phyloP scores from a whole-genome alignment of 2,329 filamentous ascomycete species.

The Berkeleyomyces basicola region DNA sequence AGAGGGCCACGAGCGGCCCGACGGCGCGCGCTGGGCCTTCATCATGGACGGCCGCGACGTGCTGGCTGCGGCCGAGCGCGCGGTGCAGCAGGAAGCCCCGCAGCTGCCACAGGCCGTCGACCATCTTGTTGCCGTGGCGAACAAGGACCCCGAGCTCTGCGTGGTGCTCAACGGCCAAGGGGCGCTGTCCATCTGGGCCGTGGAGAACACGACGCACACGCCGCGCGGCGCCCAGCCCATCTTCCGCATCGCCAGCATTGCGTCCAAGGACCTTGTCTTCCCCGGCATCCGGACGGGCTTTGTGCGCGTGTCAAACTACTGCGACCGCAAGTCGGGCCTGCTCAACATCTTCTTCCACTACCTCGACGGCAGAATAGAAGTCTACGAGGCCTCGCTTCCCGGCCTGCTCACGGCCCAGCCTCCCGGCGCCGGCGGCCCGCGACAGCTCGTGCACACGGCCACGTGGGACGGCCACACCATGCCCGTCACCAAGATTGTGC shows the following conservation, averaged over 20 bases:
- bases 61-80: conserved; percentile 56
- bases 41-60: conserved; percentile 74
- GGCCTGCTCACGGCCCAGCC: conserved; percentile 56
- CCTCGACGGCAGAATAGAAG: conserved; percentile 70
- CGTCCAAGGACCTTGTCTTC: conserved; percentile 36
- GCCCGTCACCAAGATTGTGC: conserved; percentile 69
- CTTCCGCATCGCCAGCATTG: conserved; percentile 75
- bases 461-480: conserved; percentile 74
- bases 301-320: conserved; percentile 6
- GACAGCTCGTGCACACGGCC: conserved; percentile 43
- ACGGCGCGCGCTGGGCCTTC: conserved; percentile 47
- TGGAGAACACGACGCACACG: conserved; percentile 71
- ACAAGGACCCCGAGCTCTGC: conserved; percentile 72
- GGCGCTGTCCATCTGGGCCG: conserved; percentile 78
- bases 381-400: conserved; percentile 64
- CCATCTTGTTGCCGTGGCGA: conserved; percentile 72
- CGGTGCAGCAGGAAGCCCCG: conserved; percentile 34
- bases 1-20: conserved; percentile 17
- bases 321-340: conserved; percentile 1
- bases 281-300: conserved; percentile 17
- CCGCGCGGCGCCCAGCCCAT: conserved; percentile 47
- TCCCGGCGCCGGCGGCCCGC: conserved; percentile 31
- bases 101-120: conserved; percentile 41
- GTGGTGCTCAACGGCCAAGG: conserved; percentile 71
- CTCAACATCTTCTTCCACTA: conserved; percentile 56